phyloP scores from a whole-genome alignment of 345 rosid genomes.

The Citrus mangshanensis region DNA sequence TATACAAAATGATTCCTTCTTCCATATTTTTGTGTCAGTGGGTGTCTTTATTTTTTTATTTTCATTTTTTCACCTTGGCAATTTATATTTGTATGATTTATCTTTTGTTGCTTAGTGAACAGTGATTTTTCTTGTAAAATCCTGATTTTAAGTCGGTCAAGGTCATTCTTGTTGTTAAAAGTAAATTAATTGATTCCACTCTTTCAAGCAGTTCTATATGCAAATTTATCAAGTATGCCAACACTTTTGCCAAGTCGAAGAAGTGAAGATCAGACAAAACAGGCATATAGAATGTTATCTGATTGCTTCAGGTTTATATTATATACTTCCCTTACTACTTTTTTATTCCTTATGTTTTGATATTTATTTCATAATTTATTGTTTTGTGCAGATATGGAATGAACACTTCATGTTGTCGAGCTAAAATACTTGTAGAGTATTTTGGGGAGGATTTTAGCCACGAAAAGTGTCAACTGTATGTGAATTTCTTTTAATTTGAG shows the following conservation, averaged over 20 bases:
- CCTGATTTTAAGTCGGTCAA: background rate
- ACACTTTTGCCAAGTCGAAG: conserved; percentile 71
- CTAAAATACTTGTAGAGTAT: conserved; percentile 70
- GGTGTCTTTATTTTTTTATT: background rate
- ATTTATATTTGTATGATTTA: background rate
- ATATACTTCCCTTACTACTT: background rate
- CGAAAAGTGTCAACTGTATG: conserved; percentile 69
- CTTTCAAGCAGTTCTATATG: conserved; percentile 56
- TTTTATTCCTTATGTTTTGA: background rate
- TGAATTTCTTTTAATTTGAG: background rate
- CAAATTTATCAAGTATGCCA: conserved; percentile 64
- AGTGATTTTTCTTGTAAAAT: background rate
- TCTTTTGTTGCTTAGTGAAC: background rate
- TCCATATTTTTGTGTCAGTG: no score
- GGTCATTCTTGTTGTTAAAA: background rate
- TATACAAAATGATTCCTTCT: background rate
- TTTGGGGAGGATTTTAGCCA: conserved; percentile 71
- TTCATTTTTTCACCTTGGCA: background rate
- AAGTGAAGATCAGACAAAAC: conserved; percentile 65
- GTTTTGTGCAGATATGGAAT: conserved; percentile 70
- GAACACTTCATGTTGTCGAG: conserved; percentile 80
- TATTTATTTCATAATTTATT: background rate
- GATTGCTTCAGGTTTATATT: conserved; percentile 67
- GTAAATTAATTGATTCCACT: background rate
- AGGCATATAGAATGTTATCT: conserved; percentile 73